A percentile compares a stretch with the other conserved stretches of the same genome.
Evolutionary conservation across 2,329 filamentous ascomycete species (phyloP).

Genomic region (Claviceps pazoutovae): DNA sequence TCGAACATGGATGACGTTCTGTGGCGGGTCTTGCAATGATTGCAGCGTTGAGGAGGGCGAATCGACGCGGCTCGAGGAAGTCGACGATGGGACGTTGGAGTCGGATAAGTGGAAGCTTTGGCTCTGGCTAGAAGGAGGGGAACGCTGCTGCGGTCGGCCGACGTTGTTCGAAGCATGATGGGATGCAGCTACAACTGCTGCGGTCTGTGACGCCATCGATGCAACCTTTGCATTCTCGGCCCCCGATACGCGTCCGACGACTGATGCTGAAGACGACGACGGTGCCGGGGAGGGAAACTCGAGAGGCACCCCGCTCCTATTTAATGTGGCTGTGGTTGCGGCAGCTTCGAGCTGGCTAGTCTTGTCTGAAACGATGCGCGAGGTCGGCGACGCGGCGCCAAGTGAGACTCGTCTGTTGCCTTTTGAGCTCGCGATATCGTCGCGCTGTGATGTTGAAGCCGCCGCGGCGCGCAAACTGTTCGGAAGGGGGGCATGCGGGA

Average conservation of each 20-base stretch:
- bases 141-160: constrained; percentile 18
- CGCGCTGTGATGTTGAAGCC: constrained; percentile 10
- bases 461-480: constrained; percentile 13
- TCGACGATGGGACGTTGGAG: constrained; percentile 1
- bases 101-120: constrained; percentile 19
- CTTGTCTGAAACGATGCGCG: neutral
- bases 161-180: constrained; percentile 8
- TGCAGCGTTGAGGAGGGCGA: constrained; percentile 1
- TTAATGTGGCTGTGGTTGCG: constrained; percentile 9
- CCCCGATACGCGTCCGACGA: constrained; percentile 21
- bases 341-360: neutral
- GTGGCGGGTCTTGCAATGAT: constrained; percentile 17
- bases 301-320: constrained; percentile 28
- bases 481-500: constrained; percentile 15
- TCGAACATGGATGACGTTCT: constrained; percentile 60
- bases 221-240: constrained; percentile 27
- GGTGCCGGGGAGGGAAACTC: constrained; percentile 40
- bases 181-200: constrained; percentile 15
- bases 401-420: neutral
- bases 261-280: constrained; percentile 30
- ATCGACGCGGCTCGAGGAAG: neutral
- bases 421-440: constrained; percentile 5
- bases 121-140: constrained; percentile 21
- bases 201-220: constrained; percentile 34
- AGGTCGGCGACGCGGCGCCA: neutral